Evolutionary conservation across 2,329 filamentous ascomycete species (phyloP).

Genomic region (Trichoderma guizhouense): DNA sequence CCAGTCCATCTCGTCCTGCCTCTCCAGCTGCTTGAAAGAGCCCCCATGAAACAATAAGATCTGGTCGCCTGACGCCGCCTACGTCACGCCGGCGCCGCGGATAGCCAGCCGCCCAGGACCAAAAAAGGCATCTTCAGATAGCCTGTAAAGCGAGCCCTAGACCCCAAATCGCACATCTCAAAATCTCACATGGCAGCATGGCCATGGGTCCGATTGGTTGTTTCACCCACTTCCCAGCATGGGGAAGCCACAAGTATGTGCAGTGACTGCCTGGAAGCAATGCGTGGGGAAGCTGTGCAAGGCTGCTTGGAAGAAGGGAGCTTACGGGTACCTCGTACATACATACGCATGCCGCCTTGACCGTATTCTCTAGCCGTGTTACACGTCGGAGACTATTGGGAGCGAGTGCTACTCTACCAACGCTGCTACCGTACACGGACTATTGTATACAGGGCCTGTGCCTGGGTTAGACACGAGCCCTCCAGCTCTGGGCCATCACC

Average conservation of each 20-base stretch:
- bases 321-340: background rate
- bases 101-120: slow-evolving; percentile 8
- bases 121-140: slow-evolving; percentile 10
- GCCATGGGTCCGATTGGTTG: slow-evolving; percentile 8
- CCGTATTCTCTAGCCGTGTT: background rate
- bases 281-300: slow-evolving; percentile 13
- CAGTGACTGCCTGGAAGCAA: background rate
- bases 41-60: slow-evolving; percentile 4
- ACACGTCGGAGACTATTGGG: slow-evolving; percentile 11
- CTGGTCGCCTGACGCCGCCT: slow-evolving; percentile 15
- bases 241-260: background rate
- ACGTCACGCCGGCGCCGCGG: slow-evolving; percentile 9
- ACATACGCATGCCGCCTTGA: background rate
- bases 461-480: background rate
- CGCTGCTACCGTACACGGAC: background rate
- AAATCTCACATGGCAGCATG: slow-evolving; percentile 16
- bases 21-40: background rate
- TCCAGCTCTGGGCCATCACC: background rate
- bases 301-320: slow-evolving; percentile 4
- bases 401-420: slow-evolving; percentile 9
- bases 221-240: background rate
- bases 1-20: background rate
- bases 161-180: slow-evolving; percentile 15
- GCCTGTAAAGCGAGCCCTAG: background rate
- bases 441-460: background rate